Evolutionary conservation across 805 yeast genomes (phyloP).

Genomic region (Wickerhamiella bombiphila): DNA sequence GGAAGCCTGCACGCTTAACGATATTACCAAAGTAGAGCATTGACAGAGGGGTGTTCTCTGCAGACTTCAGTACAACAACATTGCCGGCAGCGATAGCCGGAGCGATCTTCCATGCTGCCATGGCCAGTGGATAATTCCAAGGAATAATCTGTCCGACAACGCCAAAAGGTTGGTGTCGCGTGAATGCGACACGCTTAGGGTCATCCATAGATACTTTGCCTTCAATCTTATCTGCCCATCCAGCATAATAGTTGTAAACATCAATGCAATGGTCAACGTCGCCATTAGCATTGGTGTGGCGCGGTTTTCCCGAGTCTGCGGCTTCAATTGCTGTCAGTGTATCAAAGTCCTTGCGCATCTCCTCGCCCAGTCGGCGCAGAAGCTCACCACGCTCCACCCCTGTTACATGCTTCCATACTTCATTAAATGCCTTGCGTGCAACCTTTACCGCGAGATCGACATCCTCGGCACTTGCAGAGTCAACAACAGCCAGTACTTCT

Average conservation of each 20-base stretch:
- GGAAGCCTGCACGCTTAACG: conserved; percentile 54
- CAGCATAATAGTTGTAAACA: conserved; percentile 52
- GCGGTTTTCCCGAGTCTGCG: conserved; percentile 77
- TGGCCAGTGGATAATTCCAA: conserved; percentile 56
- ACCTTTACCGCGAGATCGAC: conserved; percentile 77
- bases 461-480: conserved; percentile 67
- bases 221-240: conserved; percentile 55
- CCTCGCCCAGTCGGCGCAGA: conserved; percentile 61
- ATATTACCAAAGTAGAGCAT: conserved; percentile 44
- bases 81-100: conserved; percentile 77
- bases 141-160: conserved; percentile 60
- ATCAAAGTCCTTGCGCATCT: conserved; percentile 59
- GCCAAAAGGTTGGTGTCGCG: conserved; percentile 52
- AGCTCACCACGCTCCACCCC: conserved; percentile 53
- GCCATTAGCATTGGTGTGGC: conserved; percentile 20
- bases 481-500: conserved; percentile 50
- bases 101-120: conserved; percentile 71
- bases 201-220: conserved; percentile 51
- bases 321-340: conserved; percentile 69
- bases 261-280: conserved; percentile 47
- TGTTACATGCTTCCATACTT: conserved; percentile 51
- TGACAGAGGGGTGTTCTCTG: conserved; percentile 65
- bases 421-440: conserved; percentile 57
- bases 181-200: conserved; percentile 46
- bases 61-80: conserved; percentile 53